Evolutionary conservation across 2,329 filamentous ascomycete genomes (phyloP).

Genomic region (Lasiodiplodia gonubiensis): DNA sequence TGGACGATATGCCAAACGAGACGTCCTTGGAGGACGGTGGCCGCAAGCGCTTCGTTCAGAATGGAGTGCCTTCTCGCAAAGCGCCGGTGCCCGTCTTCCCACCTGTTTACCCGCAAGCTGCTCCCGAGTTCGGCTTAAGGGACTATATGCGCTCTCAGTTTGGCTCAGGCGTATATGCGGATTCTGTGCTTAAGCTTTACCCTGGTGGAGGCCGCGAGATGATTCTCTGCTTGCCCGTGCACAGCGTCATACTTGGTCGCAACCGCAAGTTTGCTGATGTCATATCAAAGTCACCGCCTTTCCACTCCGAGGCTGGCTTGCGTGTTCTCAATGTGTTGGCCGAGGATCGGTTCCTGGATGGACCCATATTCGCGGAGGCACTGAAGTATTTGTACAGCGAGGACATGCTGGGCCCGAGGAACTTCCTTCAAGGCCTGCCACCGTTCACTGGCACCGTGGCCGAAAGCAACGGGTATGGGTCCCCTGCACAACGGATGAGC

Average conservation of each 20-base stretch:
- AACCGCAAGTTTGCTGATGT: conserved; percentile 43
- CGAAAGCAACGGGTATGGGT: conserved; percentile 35
- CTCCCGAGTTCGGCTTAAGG: conserved; percentile 15
- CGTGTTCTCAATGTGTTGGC: conserved; percentile 24
- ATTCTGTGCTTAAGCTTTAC: conserved; percentile 43
- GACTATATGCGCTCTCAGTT: conserved; percentile 43
- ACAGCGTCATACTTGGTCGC: conserved; percentile 43
- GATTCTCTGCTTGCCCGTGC: conserved; percentile 42
- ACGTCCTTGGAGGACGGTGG: neutral
- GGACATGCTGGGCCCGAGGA: conserved; percentile 38
- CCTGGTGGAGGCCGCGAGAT: conserved; percentile 36
- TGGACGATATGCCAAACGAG: neutral
- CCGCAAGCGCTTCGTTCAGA: conserved; percentile 22
- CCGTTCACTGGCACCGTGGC: conserved; percentile 38
- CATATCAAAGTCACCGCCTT: conserved; percentile 31
- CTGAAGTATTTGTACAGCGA: conserved; percentile 46
- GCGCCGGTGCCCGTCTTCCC: conserved; percentile 3
- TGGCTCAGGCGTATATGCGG: conserved; percentile 44
- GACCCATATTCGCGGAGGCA: conserved; percentile 39
- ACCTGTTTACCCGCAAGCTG: neutral
- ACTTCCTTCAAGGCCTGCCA: conserved; percentile 40
- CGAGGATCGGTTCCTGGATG: conserved; percentile 26
- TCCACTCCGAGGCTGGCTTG: conserved; percentile 14
- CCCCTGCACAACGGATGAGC: conserved; percentile 44
- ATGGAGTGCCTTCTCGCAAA: conserved; percentile 23